Conservation (phyloP, 1,284 basidiomycete genomes). For the Phellopilus nigrolimitatus region DNA sequence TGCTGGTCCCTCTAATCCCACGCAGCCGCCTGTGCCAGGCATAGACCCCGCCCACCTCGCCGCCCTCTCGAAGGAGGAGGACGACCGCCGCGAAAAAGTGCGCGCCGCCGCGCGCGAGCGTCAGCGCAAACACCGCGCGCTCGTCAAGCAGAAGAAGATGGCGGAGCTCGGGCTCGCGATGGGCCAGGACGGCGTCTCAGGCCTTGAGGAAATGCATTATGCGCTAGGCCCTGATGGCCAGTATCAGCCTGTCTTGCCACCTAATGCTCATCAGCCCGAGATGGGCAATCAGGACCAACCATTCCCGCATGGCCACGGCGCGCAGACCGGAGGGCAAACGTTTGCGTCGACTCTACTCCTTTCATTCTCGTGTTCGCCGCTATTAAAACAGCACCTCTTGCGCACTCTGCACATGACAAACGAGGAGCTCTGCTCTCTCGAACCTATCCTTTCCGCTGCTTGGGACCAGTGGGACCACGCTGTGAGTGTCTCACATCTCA, state of each 20-base stretch:
- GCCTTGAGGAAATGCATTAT: conserved; percentile 59
- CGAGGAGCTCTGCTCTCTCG: conserved; percentile 71
- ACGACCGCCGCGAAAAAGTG: conserved; percentile 58
- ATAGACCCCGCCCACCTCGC: conserved; percentile 22
- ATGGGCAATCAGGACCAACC: conserved; percentile 32
- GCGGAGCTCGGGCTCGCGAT: conserved; percentile 71
- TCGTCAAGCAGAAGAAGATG: conserved; percentile 73
- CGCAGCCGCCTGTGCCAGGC: conserved; percentile 20
- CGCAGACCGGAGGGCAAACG: conserved; percentile 51
- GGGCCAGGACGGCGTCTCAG: conserved; percentile 58
- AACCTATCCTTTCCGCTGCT: conserved; percentile 72
- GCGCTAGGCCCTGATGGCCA: conserved; percentile 52
- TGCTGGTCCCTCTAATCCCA: conserved; percentile 10
- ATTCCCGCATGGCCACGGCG: conserved; percentile 32
- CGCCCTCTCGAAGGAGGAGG: conserved; percentile 44
- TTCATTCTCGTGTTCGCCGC: conserved; percentile 64
- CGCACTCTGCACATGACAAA: conserved; percentile 67
- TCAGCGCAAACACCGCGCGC: conserved; percentile 70
- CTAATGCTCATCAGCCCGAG: conserved; percentile 22
- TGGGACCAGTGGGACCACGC: conserved; percentile 80
- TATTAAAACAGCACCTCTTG: conserved; percentile 68
- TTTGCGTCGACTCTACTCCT: conserved; percentile 69
- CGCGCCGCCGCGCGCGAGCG: conserved; percentile 69
- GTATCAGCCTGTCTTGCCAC: conserved; percentile 50
- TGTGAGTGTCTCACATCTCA: conserved; percentile 35